A percentile compares a stretch with the other conserved stretches of the same genome.
Conservation (phyloP, 2,329 filamentous ascomycete species). For the Microdochium trichocladiopsis region DNA sequence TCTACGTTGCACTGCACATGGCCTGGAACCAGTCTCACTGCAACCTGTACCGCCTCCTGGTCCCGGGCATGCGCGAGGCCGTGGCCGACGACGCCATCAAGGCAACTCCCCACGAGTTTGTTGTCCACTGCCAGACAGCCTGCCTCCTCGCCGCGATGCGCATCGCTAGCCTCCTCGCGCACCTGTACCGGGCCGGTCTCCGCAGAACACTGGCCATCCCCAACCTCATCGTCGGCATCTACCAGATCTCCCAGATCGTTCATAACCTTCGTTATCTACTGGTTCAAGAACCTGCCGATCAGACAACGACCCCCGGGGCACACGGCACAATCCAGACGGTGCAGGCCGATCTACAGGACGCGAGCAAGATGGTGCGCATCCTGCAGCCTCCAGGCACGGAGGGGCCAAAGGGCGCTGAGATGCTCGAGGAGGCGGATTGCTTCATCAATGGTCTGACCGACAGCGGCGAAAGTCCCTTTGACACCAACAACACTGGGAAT, state of each 20-base stretch:
- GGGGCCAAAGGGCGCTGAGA: neutral
- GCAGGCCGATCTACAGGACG: neutral
- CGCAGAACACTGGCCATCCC: neutral
- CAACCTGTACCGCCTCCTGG: slow-evolving; percentile 16
- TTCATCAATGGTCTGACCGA: neutral
- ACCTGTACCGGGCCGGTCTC: slow-evolving; percentile 1
- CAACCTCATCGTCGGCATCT: slow-evolving; percentile 1
- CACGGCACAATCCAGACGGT: neutral
- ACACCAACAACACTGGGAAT: too few relatives aligned
- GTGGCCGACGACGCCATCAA: slow-evolving; percentile 2
- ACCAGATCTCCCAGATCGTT: slow-evolving; percentile 4
- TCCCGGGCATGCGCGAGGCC: slow-evolving; percentile 15
- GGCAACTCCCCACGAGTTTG: slow-evolving; percentile 2
- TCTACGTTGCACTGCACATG: slow-evolving; percentile 12
- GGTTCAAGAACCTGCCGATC: too few relatives aligned
- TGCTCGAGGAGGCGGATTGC: neutral
- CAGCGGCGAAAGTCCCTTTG: neutral
- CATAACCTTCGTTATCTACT: slow-evolving; percentile 2
- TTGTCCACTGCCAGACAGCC: slow-evolving; percentile 4
- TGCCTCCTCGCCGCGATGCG: slow-evolving; percentile 5
- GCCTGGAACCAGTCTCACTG: slow-evolving; percentile 11
- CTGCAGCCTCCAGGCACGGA: neutral
- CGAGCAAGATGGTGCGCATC: neutral
- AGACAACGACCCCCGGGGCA: too few relatives aligned
- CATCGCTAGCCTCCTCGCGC: slow-evolving; percentile 4